Percentiles rank a stretch among this genome's conserved stretches.
Conservation (phyloP, 495 filamentous ascomycete genomes). For the Aspergillus sparsus region DNA sequence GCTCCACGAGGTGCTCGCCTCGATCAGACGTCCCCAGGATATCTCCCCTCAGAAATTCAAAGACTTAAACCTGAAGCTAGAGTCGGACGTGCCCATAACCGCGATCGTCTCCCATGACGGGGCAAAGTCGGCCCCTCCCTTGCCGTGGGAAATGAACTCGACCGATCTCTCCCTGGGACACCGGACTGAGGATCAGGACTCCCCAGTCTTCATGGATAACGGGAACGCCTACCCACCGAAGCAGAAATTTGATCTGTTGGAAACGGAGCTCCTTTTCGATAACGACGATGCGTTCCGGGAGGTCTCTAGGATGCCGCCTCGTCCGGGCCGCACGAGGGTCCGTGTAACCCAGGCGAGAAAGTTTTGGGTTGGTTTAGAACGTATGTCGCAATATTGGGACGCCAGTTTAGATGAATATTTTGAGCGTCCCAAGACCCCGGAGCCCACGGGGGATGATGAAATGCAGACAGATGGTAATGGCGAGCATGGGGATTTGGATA, state of each 20-base stretch:
- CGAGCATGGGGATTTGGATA: not conserved
- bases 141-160: constrained; percentile 46
- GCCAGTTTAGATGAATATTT: constrained; percentile 58
- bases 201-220: constrained; percentile 48
- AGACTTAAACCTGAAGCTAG: constrained; percentile 54
- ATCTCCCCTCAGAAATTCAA: constrained; percentile 51
- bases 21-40: constrained; percentile 55
- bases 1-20: constrained; percentile 45
- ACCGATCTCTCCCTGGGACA: constrained; percentile 14
- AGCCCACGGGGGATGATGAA: constrained; percentile 24
- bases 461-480: constrained; percentile 30
- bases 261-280: constrained; percentile 53
- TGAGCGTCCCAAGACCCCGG: constrained; percentile 37
- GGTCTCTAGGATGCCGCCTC: constrained; percentile 45
- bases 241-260: constrained; percentile 49
- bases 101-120: constrained; percentile 47
- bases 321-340: constrained; percentile 43
- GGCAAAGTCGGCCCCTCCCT: constrained; percentile 43
- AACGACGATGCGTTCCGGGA: constrained; percentile 60
- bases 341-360: constrained; percentile 57
- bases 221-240: constrained; percentile 49
- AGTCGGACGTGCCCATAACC: constrained; percentile 42
- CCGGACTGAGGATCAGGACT: constrained; percentile 24
- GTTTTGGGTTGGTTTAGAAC: constrained; percentile 61
- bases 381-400: constrained; percentile 67